Evolutionary conservation across 176 grass and related monocot genomes (phyloP), one percentile per base, ranked within the genome.

Genomic region (Oryza longistaminata): DNA sequence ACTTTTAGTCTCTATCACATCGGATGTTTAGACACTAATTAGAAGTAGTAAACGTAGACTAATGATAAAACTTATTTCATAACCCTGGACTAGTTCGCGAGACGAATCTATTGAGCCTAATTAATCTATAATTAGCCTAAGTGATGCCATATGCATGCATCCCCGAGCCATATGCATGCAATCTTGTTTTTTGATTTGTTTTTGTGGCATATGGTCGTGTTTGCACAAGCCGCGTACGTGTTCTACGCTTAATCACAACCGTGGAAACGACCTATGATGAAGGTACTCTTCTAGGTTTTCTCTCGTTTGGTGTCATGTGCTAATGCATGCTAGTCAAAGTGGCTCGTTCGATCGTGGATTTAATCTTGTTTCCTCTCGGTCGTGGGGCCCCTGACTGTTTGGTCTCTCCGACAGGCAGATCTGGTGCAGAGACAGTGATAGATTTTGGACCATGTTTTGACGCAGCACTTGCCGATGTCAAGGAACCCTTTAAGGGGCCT

Each of bases 361-460:
- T 31, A 31, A 29, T 24, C 52, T 83, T 73, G 21, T 26, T 1
- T 45, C 60, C 61, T 8, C 16, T 19, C 39, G 39, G 34, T 19
- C n/a, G 75, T 55, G 66, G 82, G 77, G 25, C 52, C 72, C 52
- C 72, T 82, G 27, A 26, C 70, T 45, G 76, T 67, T 52, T 21
- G 52, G 52, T 21, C 52, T 58, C 66, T 58, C 58, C 21, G 77
- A 48, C 69, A 48, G 31, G 22, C 60, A 73, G 77, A 85, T 76
- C 39, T 62, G 82, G 16, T 46, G 82, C 64, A n/a, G 87, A 89
- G 87, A 89, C 21, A 11, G 70, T 1, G 39, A 80, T 64, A 10
- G 46, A 8, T 37, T 60, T 60, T 75, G 67, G 71, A 69, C 52
- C 71, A 48, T 64, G 37, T 24, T 62, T 71, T 40, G 7, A 81